Percentiles rank a stretch among this genome's conserved stretches.
These are phyloP conservation scores for Brassica balearica DNA, from an alignment of 441 rosid genomes.

Conservation along the genomic window DNA sequence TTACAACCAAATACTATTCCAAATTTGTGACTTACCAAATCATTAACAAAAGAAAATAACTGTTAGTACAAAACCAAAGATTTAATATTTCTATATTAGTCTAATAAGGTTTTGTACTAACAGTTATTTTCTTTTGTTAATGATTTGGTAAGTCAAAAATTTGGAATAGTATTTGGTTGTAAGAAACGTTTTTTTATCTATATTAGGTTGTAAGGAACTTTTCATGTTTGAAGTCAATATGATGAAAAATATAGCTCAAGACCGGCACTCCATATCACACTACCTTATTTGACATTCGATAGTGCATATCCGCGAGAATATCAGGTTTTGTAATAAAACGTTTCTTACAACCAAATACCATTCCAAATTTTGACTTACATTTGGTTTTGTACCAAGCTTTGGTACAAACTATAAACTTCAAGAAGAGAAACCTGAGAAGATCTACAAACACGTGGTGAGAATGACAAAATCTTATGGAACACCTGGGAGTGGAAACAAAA, in stretches of 20 bases:
- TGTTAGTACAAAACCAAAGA: background rate
- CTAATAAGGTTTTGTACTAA: background rate
- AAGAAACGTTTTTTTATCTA: background rate
- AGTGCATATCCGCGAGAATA: too few relatives aligned
- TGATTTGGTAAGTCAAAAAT: slow-evolving; percentile 1
- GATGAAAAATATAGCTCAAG: background rate
- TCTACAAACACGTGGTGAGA: background rate
- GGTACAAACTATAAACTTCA: slow-evolving; percentile 1
- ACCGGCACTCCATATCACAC: background rate
- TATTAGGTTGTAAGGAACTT: background rate
- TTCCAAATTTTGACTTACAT: too few relatives aligned
- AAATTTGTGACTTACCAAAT: background rate
- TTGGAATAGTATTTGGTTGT: background rate
- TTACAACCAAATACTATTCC: background rate
- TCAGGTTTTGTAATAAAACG: too few relatives aligned
- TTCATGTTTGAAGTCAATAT: slow-evolving; percentile 3
- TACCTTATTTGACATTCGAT: too few relatives aligned
- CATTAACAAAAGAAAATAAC: background rate
- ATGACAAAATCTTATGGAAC: background rate
- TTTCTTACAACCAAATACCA: too few relatives aligned
- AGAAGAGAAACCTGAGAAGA: background rate
- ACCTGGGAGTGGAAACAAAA: background rate
- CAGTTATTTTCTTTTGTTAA: background rate
- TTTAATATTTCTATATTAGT: background rate
- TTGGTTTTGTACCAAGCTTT: too few relatives aligned